Evolutionary conservation across 805 yeast species (phyloP).

Genomic region (Geotrichum ghanense): DNA sequence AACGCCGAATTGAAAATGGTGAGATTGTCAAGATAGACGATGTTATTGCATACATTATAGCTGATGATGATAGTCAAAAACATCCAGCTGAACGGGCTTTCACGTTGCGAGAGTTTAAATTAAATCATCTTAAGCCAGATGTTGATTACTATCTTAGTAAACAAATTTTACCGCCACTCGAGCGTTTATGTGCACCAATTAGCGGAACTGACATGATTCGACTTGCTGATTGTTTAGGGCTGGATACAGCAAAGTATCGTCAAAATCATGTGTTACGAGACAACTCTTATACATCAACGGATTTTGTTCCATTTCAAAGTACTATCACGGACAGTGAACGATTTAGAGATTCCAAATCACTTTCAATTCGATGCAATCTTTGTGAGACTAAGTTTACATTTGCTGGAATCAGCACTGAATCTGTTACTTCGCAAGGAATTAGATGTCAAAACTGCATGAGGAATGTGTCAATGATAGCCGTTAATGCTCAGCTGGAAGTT

Average conservation of each 20-base stretch:
- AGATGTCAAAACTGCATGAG: conserved; percentile 52
- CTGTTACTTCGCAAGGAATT: conserved; percentile 57
- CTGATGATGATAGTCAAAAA: conserved; percentile 29
- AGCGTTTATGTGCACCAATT: conserved; percentile 71
- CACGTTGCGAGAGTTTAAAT: conserved; percentile 57
- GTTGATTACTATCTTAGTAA: conserved; percentile 69
- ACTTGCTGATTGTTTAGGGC: conserved; percentile 65
- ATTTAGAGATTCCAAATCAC: conserved; percentile 50
- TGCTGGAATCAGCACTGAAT: conserved; percentile 55
- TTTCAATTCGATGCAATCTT: conserved; percentile 43
- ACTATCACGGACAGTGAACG: conserved; percentile 73
- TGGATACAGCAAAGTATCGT: conserved; percentile 54
- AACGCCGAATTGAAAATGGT: conserved; percentile 69
- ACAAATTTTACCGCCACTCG: conserved; percentile 85
- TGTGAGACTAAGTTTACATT: conserved; percentile 54
- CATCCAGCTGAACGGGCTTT: conserved; percentile 66
- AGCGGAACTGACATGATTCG: conserved; percentile 79
- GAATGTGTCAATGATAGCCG: conserved; percentile 37
- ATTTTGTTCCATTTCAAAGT: conserved; percentile 64
- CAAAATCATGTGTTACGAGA: conserved; percentile 14
- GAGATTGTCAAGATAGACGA: conserved; percentile 80
- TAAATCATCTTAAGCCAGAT: conserved; percentile 52
- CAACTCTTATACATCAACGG: conserved; percentile 4
- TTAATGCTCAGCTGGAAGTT: conserved; percentile 67
- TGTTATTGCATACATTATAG: conserved; percentile 78